Conservation (phyloP, 169 alveolate genomes). For the Cytauxzoon felis region DNA sequence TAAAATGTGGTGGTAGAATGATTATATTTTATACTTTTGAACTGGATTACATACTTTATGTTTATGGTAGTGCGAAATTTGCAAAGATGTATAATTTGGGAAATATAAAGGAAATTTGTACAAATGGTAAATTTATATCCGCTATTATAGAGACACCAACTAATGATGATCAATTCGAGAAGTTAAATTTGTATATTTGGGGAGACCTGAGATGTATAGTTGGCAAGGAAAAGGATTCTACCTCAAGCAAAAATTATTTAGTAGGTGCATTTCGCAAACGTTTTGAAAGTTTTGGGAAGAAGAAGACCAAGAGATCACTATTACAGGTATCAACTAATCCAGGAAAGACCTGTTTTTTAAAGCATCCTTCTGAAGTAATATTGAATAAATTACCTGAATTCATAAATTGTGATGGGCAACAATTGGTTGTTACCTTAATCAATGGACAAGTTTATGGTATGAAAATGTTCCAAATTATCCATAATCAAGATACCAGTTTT, state of each 20-base stretch:
- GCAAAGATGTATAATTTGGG: constrained; percentile 22
- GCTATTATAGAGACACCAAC: constrained; percentile 17
- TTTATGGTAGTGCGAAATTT: constrained; percentile 7
- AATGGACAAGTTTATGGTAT: constrained; percentile 31
- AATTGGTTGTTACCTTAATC: constrained; percentile 22
- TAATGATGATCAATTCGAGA: not conserved
- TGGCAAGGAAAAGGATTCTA: constrained; percentile 32
- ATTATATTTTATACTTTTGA: constrained; percentile 44
- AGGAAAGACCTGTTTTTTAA: constrained; percentile 23
- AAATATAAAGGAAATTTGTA: constrained; percentile 24
- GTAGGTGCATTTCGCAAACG: constrained; percentile 53
- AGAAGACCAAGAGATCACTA: constrained; percentile 20
- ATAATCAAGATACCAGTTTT: constrained; percentile 5
- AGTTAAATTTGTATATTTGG: constrained; percentile 17
- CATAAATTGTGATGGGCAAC: constrained; percentile 47
- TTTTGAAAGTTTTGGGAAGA: constrained; percentile 36
- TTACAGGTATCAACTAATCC: constrained; percentile 18
- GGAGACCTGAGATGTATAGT: constrained; percentile 45
- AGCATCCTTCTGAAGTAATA: constrained; percentile 18
- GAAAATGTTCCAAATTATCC: constrained; percentile 21
- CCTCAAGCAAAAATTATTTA: constrained; percentile 24
- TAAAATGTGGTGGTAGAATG: constrained; percentile 30
- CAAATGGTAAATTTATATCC: constrained; percentile 44
- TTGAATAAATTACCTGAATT: constrained; percentile 8
- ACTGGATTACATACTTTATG: constrained; percentile 36